Percentiles rank a stretch among this genome's conserved stretches.
These are phyloP conservation scores for Teunomyces tritomae DNA, from an alignment of 805 yeast genomes.

Conservation along the genomic window DNA sequence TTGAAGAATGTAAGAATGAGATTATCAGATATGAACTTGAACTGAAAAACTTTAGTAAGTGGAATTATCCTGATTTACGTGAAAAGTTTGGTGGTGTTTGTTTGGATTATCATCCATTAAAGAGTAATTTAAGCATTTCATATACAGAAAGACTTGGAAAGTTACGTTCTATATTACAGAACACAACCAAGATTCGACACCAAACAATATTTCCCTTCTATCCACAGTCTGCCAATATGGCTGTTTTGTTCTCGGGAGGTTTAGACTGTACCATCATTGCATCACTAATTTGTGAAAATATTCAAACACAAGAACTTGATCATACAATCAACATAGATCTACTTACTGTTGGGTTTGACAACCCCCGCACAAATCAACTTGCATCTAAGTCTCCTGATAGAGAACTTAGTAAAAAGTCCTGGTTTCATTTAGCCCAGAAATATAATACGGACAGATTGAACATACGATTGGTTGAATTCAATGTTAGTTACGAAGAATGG, in stretches of 20 bases:
- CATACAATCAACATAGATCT: conserved; percentile 52
- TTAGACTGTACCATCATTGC: conserved; percentile 87
- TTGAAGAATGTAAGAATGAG: conserved; percentile 54
- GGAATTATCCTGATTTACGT: conserved; percentile 1
- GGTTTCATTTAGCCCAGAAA: conserved; percentile 45
- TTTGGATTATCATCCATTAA: not conserved
- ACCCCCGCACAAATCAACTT: conserved; percentile 65
- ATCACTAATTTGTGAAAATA: conserved; percentile 37
- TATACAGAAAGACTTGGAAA: not conserved
- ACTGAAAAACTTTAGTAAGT: not conserved
- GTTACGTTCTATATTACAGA: conserved; percentile 24
- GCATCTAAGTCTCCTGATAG: conserved; percentile 86
- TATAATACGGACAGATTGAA: conserved; percentile 35
- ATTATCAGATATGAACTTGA: conserved; percentile 44
- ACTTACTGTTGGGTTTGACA: conserved; percentile 90
- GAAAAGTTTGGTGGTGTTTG: not conserved
- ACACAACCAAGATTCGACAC: conserved; percentile 51
- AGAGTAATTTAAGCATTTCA: not conserved
- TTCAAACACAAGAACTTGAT: conserved; percentile 13
- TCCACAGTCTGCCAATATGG: conserved; percentile 29
- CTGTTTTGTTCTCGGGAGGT: conserved; percentile 89
- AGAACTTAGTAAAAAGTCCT: conserved; percentile 62
- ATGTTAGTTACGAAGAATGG: conserved; percentile 72
- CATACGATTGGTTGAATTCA: conserved; percentile 62
- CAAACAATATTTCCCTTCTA: conserved; percentile 53